These are phyloP conservation scores for Singerocomus rubriflavus DNA, from an alignment of 1,284 basidiomycete genomes.

Conservation along the genomic window DNA sequence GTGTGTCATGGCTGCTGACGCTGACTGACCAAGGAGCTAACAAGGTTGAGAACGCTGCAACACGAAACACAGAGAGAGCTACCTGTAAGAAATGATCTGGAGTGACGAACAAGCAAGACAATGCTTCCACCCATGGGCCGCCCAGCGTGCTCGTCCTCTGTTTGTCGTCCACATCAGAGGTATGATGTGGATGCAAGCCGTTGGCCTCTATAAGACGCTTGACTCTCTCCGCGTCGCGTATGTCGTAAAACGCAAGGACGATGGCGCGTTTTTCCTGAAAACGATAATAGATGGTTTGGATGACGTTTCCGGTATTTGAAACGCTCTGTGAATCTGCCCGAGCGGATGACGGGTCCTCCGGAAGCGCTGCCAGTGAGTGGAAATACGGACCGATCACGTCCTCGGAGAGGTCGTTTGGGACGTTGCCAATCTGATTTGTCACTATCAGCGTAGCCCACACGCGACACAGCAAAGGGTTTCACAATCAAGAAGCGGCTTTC, in stretches of 20 bases:
- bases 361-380: constrained; percentile 21
- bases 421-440: constrained; percentile 31
- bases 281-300: constrained; percentile 54
- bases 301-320: constrained; percentile 19
- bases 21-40: constrained; percentile 42
- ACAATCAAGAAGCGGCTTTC: constrained; percentile 48
- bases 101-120: constrained; percentile 33
- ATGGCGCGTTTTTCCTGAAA: constrained; percentile 48
- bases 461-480: constrained; percentile 8
- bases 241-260: constrained; percentile 62
- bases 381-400: constrained; percentile 34
- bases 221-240: constrained; percentile 52
- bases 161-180: constrained; percentile 23
- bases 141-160: constrained; percentile 8
- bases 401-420: constrained; percentile 35
- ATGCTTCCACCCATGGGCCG: constrained; percentile 20
- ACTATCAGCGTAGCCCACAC: constrained; percentile 14
- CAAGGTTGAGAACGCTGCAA: constrained; percentile 2
- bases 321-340: constrained; percentile 10
- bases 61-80: constrained; percentile 1
- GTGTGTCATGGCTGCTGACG: constrained; percentile 36
- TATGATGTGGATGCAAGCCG: constrained; percentile 19
- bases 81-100: constrained; percentile 32
- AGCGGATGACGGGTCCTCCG: constrained; percentile 12
- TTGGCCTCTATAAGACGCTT: constrained; percentile 39